A percentile compares a stretch with the other conserved stretches of the same genome.
Conservation (phyloP, 495 filamentous ascomycete species). For the Neurospora sp. region DNA sequence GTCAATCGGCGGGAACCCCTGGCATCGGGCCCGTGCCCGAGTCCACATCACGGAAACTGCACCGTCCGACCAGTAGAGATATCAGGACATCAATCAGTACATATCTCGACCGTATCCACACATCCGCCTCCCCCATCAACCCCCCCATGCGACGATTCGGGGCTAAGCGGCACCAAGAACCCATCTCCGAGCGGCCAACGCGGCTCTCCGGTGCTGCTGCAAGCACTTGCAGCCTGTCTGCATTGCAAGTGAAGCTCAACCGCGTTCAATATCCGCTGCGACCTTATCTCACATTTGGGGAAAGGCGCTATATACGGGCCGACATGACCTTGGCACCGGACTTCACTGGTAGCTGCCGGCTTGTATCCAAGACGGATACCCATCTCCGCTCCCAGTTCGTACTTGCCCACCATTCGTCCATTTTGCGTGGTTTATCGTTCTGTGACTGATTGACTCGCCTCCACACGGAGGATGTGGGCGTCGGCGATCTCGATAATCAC, state of each 20-base stretch:
- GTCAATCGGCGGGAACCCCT: neutral
- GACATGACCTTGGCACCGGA: neutral
- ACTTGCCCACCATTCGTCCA: neutral
- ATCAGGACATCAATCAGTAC: neutral
- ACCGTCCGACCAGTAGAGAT: neutral
- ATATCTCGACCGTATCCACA: neutral
- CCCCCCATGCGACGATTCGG: neutral
- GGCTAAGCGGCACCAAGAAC: neutral
- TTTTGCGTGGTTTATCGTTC: slow-evolving; percentile 1
- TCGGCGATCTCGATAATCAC: neutral
- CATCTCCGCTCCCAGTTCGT: neutral
- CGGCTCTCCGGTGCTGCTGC: neutral
- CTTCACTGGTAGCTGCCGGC: neutral
- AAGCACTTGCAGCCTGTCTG: neutral
- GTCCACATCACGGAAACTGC: neutral
- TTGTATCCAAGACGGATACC: neutral
- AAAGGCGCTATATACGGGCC: neutral
- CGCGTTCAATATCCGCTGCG: neutral
- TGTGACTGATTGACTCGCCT: neutral
- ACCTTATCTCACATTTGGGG: neutral
- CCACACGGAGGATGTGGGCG: neutral
- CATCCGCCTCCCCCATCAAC: neutral
- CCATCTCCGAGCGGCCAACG: neutral
- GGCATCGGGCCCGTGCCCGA: neutral
- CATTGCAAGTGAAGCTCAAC: neutral